Evolutionary conservation across 306 rosid species (phyloP), one percentile per base, ranked within the genome.

Genomic region (Vigna trinervia): DNA sequence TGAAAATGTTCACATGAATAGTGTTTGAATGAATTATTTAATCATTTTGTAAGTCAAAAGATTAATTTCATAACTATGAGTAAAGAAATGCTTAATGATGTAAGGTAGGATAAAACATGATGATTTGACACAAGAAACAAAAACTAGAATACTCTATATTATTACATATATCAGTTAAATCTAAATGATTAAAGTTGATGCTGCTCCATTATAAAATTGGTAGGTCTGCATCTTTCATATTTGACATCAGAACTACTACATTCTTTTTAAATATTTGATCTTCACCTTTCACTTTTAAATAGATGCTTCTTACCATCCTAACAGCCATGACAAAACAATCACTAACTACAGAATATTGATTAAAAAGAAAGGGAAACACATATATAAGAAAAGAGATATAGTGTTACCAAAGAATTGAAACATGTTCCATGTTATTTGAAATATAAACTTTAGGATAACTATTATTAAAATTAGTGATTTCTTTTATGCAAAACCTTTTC

Each of bases 181-280:
- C 26, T 22, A 14, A 47, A 34, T 19, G n/a, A 47, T 60, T 22
- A 23, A 77, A 67, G 51, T 6, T 17, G 28, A 46, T 34, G 46
- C 9, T 46, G 3, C 15, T 15, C 30, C 52, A 36, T 57, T 22
- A 63, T 43, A 32, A 13, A 82, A 62, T 43, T 45, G 63, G 82
- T 56, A 75, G 53, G 39, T 10, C 70, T 34, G 14, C 47, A 62
- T 45, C 60, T 71, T 77, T 82, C 34, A 82, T 64, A 77, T 72
- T 64, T 77, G 85, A 82, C 85, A 61, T 63, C 0, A 39, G 56
- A 71, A 82, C 82, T 26, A 77, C 79, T 53, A 65, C n/a, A 9
- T 38, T 38, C 10, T 8, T 8, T 8, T 64, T 57, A 28, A 20
- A 61, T 36, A 36, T 36, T 36, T 36, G 2, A 36, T 36, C 9